Base-by-base conservation (phyloP, 1,284 basidiomycete genomes). In the Cryptococcus depauperatus region DNA sequence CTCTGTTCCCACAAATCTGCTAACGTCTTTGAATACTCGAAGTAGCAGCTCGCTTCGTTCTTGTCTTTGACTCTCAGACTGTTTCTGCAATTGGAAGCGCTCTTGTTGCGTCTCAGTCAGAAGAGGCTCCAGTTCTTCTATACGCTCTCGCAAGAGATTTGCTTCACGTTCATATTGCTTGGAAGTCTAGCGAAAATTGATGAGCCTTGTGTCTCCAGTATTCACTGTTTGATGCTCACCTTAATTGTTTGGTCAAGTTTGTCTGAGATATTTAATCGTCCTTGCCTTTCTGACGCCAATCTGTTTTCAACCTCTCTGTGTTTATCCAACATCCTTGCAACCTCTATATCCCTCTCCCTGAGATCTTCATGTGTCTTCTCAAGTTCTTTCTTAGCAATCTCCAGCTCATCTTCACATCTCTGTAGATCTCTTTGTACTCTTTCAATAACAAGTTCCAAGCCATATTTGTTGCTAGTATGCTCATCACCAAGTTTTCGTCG, bases 11-110 rank as follows among this genome's bases (percentile, higher is more conserved):
- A 95, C 75, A 56, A 96, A 88, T 74, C 86, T 88, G 62, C 95
- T 91, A 76, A 96, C 81, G 62, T 92, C 91, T 68, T 93, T 88
- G 70, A 91, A 95, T 26, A 96, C 87, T 13, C 85, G 89, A 51
- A 95, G 74, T 38, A 97, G 72, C 22, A 97, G 75, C 19, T 88
- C 91, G 66, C 92, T 93, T 48, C 90, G 76, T 72, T 97, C 93
- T 23, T 85, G 89, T 37, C 93, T 71, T 69, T 95, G 90, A 66
- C 91, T 84, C 27, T 89, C 78, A 57, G 85, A 87, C 66, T 90
- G 83, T 43, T 76, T 79, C 66, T 95, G 88, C 2, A 81, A 79
- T 32, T 75, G 71, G 48, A 84, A 66, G 47, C 86, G 68, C 35
- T 81, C 77, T 35, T 85, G 77, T 64, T 93, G 87, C 50, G 89